These are phyloP conservation scores for Rachicladosporium sp. DNA, from an alignment of 2,329 filamentous ascomycete genomes.

Conservation along the genomic window DNA sequence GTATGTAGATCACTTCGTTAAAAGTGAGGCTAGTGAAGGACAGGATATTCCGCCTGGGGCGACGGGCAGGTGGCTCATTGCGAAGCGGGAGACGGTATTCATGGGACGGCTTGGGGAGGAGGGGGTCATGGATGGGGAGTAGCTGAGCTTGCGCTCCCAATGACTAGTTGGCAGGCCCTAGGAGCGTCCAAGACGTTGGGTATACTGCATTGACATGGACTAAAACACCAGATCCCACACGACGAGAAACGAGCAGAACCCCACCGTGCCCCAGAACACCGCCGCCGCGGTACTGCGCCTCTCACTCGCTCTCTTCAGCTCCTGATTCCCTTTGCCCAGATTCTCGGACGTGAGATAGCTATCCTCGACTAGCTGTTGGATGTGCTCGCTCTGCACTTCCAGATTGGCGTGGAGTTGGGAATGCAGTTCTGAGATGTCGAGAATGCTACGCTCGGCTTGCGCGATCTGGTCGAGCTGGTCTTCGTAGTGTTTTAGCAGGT, in stretches of 20 bases:
- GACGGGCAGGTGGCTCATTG: slow-evolving; percentile 29
- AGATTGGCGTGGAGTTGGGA: slow-evolving; percentile 79
- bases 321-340: slow-evolving; percentile 76
- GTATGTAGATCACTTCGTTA: slow-evolving; percentile 28
- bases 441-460: slow-evolving; percentile 74
- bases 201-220: not conserved
- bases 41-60: slow-evolving; percentile 19
- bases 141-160: not conserved
- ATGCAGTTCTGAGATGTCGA: slow-evolving; percentile 89
- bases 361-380: slow-evolving; percentile 78
- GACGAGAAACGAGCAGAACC: not conserved
- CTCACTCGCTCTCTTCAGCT: slow-evolving; percentile 69
- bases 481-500: slow-evolving; percentile 87
- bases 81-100: slow-evolving; percentile 25
- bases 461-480: slow-evolving; percentile 89
- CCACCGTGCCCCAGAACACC: slow-evolving; percentile 35
- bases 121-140: slow-evolving; percentile 21
- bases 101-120: slow-evolving; percentile 25
- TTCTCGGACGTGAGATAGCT: slow-evolving; percentile 74
- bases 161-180: too few relatives aligned
- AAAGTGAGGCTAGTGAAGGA: slow-evolving; percentile 7
- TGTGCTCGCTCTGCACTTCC: slow-evolving; percentile 72
- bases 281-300: slow-evolving; percentile 38
- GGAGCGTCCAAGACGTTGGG: not conserved
- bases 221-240: not conserved